Base-by-base conservation (phyloP, 2,329 filamentous ascomycete species). In the Penicillium sumatraense region DNA sequence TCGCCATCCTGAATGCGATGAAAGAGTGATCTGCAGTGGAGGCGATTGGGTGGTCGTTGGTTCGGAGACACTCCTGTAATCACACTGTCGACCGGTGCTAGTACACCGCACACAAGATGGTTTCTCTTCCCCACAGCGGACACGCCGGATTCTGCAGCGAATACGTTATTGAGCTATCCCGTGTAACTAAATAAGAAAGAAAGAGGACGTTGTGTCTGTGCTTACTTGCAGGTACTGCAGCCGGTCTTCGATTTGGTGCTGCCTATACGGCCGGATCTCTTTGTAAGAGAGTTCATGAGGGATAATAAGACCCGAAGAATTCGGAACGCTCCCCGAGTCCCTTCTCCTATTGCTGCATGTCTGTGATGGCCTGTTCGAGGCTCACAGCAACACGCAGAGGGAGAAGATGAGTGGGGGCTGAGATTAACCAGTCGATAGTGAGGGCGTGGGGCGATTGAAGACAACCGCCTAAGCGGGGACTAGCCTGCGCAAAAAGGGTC, bases 151-250 rank as follows among this genome's bases (percentile, higher is more conserved):
- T 40, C 59, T 60, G 31, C 3, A 21, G n/a, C 8, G 3, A 8
- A 5, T 41, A 14, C 11, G 1, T 45, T 18, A 9, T 21, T 27
- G 7, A 33, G 23, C 11, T 24, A n/a, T 36, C n/a, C 31, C 36
- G 9, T 35, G n/a, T n/a, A n/a, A n/a, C n/a, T n/a, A n/a, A n/a
- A n/a, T n/a, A n/a, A 9, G 21, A 48, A 48, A 10, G 8, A 14
- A 23, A 26, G 11, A 13, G 2, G 18, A 47, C 7, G 5, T n/a
- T 24, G 27, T 24, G n/a, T 14, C 26, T n/a, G 41, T 16, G 57
- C 62, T 49, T 18, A 66, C 63, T 64, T 66, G 59, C 61, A 66
- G 20, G 63, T 66, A 36, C 57, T 31, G 48, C 63, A 66, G 6
- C 64, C 59, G 3, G 53, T 63, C 41, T 56, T 62, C 8, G 64